phyloP scores from a whole-genome alignment of 2,329 filamentous ascomycete genomes.

The Hymenoscyphus fructigenus region DNA sequence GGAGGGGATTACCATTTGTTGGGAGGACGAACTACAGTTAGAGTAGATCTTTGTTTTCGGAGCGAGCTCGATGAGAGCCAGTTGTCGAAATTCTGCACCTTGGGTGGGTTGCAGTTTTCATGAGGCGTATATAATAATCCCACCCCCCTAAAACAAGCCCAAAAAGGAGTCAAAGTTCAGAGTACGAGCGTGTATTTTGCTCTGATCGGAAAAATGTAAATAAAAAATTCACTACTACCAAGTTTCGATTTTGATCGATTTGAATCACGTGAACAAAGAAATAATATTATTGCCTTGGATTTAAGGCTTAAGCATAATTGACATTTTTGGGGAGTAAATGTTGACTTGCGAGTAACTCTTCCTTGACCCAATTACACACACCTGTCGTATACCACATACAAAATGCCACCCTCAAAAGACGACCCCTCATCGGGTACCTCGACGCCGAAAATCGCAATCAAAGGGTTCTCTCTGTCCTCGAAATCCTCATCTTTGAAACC shows the following conservation, averaged over 20 bases:
- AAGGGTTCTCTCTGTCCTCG: constrained; percentile 43
- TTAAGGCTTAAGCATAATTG: too few species aligned
- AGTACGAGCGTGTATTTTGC: too few species aligned
- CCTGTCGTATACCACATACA: background rate
- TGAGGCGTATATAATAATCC: background rate
- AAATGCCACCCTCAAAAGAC: constrained; percentile 32
- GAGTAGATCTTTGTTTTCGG: constrained; percentile 3
- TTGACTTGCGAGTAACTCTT: constrained; percentile 1
- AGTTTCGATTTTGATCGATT: too few species aligned
- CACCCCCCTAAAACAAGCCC: background rate
- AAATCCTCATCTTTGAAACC: constrained; percentile 22
- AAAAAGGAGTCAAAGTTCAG: too few species aligned
- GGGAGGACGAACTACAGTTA: background rate
- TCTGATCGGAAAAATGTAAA: too few species aligned
- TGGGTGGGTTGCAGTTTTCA: constrained; percentile 1
- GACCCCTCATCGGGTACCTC: constrained; percentile 19
- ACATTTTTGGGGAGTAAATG: background rate
- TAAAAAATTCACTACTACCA: too few species aligned
- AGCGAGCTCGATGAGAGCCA: too few species aligned
- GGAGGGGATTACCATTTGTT: background rate
- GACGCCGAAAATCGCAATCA: constrained; percentile 35
- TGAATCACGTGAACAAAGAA: too few species aligned
- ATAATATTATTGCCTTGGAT: too few species aligned
- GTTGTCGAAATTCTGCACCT: background rate
- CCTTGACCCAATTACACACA: background rate